Evolutionary conservation across 768 basidiomycete species (phyloP).

Genomic region (Suillus alpinus): DNA sequence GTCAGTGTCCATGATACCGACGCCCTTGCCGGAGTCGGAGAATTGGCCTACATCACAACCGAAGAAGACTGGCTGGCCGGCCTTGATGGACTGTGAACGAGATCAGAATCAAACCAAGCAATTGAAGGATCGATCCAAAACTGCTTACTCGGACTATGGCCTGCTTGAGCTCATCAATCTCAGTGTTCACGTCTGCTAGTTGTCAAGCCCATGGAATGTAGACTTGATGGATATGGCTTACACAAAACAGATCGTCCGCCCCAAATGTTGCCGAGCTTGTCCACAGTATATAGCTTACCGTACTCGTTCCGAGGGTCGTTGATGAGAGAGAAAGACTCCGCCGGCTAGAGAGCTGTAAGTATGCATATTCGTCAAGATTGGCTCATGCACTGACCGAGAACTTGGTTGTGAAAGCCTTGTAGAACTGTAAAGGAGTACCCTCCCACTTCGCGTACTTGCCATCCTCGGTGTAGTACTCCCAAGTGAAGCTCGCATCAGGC

Average conservation of each 20-base stretch:
- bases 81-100: constrained; percentile 62
- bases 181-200: constrained; percentile 80
- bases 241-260: constrained; percentile 82
- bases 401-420: constrained; percentile 58
- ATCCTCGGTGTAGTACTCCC: constrained; percentile 86
- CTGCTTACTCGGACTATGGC: constrained; percentile 64
- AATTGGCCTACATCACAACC: constrained; percentile 95
- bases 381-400: constrained; percentile 44
- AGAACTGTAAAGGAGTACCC: constrained; percentile 81
- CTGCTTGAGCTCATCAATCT: constrained; percentile 76
- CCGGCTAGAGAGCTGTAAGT: constrained; percentile 38
- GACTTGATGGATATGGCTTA: constrained; percentile 36
- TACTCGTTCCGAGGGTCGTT: constrained; percentile 91
- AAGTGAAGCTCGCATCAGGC: constrained; percentile 69
- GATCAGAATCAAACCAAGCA: neutral
- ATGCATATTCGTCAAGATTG: constrained; percentile 1
- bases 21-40: constrained; percentile 49
- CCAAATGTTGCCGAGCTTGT: constrained; percentile 91
- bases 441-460: constrained; percentile 74
- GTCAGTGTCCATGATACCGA: constrained; percentile 85
- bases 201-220: neutral
- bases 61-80: constrained; percentile 89
- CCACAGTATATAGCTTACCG: constrained; percentile 83
- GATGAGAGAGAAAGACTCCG: constrained; percentile 87
- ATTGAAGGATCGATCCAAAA: neutral